Base-by-base conservation (phyloP, 1,139 yeast genomes). In the Taphrina betulina region DNA sequence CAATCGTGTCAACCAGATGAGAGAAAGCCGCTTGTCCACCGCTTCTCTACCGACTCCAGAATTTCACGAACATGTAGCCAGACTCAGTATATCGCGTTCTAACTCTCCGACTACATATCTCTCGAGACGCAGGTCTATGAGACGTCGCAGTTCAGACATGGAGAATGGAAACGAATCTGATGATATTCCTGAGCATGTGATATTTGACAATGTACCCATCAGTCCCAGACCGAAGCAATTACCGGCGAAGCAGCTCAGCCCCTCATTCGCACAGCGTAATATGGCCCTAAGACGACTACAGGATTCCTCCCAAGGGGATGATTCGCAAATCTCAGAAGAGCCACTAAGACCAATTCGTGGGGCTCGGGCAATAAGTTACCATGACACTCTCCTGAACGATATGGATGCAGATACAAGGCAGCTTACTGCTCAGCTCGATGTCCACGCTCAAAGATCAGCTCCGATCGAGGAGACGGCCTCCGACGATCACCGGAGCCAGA, bases 131-230 rank as follows among this genome's bases (percentile, higher is more conserved):
- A n/a, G n/a, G n/a, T n/a, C n/a, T n/a, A n/a, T n/a, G n/a, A n/a
- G n/a, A n/a, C n/a, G n/a, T n/a, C n/a, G n/a, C 31, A 26, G 31
- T 26, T 26, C 31, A 12, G 12, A 26, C 31, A 26, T 7, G 7
- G 7, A 7, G 31, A 7, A 7, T 26, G 31, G 12, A 12, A 26
- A 12, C 12, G 31, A 26, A 7, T 26, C 31, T 12, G 31, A 26
- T 26, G 31, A 28, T 23, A 26, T 40, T 7, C 44, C 44, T n/a
- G 44, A 40, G 5, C 22, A 23, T n/a, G 19, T 40, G 12, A 28
- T 22, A 16, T 17, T 40, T 12, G 44, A 28, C 33, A 40, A 40
- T 16, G 16, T 40, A 2, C 44, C 44, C 4, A 5, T 40, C n/a
- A 40, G 44, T 17, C 44, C 44, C 2, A 28, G 22, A 7, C 44